Percentiles rank a stretch among this genome's conserved stretches.
Evolutionary conservation across 345 rosid species (phyloP).

Genomic region (Syzygium jambos): DNA sequence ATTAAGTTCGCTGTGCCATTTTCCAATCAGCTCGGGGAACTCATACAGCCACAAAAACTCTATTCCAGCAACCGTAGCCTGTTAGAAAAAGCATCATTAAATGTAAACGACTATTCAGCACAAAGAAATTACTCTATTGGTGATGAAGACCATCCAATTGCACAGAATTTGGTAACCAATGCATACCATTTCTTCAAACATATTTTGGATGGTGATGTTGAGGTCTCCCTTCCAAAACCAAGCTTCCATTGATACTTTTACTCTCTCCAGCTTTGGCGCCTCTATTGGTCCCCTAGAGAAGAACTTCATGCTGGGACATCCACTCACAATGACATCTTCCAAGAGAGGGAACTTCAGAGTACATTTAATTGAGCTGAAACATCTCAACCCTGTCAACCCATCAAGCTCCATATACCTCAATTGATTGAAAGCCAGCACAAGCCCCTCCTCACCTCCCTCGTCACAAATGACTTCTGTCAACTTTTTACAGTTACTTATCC

Average conservation of each 20-base stretch:
- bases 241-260: neutral
- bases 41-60: fast-evolving
- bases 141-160: neutral
- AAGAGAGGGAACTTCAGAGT: neutral
- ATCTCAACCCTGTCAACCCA: neutral
- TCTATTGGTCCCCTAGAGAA: neutral
- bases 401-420: neutral
- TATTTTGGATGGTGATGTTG: neutral
- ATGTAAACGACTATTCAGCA: neutral
- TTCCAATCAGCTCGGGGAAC: neutral
- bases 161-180: fast-evolving
- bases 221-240: neutral
- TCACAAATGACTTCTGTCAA: neutral
- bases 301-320: neutral
- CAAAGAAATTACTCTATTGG: neutral
- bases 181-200: neutral
- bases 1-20: neutral
- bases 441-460: neutral
- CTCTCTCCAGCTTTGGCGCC: neutral
- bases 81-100: neutral
- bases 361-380: neutral
- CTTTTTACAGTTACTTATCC: neutral
- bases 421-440: neutral
- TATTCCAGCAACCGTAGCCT: neutral
- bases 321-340: neutral